Evolutionary conservation across 2,329 filamentous ascomycete species (phyloP), one percentile per base, ranked within the genome.

Genomic region (Aureobasidium sp.): DNA sequence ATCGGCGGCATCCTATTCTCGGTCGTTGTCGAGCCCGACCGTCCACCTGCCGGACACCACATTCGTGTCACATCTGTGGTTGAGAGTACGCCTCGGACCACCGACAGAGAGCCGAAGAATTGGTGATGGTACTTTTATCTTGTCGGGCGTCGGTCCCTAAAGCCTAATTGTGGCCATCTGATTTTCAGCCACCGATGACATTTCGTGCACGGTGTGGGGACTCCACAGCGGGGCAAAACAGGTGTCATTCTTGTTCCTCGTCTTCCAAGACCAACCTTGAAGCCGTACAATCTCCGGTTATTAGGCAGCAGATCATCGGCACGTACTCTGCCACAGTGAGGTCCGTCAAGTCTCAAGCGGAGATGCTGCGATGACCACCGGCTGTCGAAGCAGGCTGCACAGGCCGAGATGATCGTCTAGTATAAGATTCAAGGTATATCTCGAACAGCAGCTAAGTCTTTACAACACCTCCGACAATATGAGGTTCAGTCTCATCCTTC

Each of bases 61-160:
- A 9, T 14, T 42, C 15, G 20, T n/a, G 15, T 31, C 8, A 31
- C 25, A 15, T 12, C 20, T 3, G 3, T 55, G 14, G 0, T 31
- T 14, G 11, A n/a, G 20, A 31, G 29, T 9, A 5, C 29, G 29
- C 29, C 29, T 31, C 29, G 17, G 27, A 36, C 44, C n/a, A 17
- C 45, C 11, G 17, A 37, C 3, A 5, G 53, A 27, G 5, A 29
- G 41, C 53, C 53, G 53, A 57, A 41, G 7, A 2, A 27, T 25
- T 25, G 22, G 22, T 25, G 22, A 2, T 27, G 17, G 41, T 5
- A 2, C 34, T 20, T 20, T 14, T 31, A 7, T 22, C 2, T 2
- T 17, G 15, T 31, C 52, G 52, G 53, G 27, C 53, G 53, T 44
- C 53, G 53, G 53, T 29, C 39, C 53, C 53, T 41, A 36, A 57